Percentiles rank a stretch among this genome's conserved stretches.
These are phyloP conservation scores for Urochloa ruziziensis DNA, from an alignment of 176 grass and related monocot species.

Conservation along the genomic window DNA sequence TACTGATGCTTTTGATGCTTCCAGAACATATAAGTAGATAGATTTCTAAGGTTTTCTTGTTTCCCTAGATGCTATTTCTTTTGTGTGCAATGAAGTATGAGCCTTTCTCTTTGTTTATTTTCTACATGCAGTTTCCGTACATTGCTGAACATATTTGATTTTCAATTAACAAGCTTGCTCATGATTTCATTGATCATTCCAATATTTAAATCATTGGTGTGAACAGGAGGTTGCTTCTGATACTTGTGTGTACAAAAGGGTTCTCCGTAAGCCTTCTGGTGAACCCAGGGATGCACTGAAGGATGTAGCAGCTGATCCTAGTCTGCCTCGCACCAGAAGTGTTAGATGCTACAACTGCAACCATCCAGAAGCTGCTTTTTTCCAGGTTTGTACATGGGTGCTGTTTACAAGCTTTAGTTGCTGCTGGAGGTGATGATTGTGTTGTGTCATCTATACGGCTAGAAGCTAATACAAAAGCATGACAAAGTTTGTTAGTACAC, in stretches of 20 bases:
- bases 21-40: not conserved
- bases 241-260: conserved; percentile 83
- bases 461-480: not conserved
- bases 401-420: not conserved
- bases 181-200: not conserved
- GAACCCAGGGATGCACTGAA: conserved; percentile 59
- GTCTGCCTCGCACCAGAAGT: conserved; percentile 79
- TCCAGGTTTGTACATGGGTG: conserved; percentile 44
- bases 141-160: not conserved
- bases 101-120: not conserved
- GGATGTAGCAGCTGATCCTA: conserved; percentile 66
- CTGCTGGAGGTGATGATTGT: not conserved
- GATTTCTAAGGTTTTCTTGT: not conserved
- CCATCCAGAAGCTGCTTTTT: conserved; percentile 81
- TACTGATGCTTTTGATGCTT: not conserved
- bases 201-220: not conserved
- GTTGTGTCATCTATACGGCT: not conserved
- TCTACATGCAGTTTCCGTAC: not conserved
- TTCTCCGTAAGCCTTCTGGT: conserved; percentile 52
- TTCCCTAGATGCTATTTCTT: not conserved
- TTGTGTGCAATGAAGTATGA: conserved; percentile 2
- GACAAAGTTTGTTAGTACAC: not conserved
- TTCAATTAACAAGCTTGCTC: not conserved
- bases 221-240: conserved; percentile 58
- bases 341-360: conserved; percentile 74